Evolutionary conservation across 1,139 yeast genomes (phyloP), one percentile per base, ranked within the genome.

Genomic region (Yamadazyma diddensiae): DNA sequence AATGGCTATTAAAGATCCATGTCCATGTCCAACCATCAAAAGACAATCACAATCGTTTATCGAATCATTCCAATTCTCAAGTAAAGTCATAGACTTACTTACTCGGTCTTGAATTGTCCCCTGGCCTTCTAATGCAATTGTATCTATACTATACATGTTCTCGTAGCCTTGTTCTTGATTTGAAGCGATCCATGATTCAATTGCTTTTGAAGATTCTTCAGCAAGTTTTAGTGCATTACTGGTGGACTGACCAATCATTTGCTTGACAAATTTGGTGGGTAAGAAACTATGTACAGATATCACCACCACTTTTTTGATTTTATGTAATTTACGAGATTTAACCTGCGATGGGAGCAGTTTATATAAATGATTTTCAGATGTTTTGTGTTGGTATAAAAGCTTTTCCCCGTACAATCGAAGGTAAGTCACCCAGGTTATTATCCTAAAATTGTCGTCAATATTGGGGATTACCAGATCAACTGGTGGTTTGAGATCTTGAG

Each of bases 211-310:
- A 0, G 77, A 71, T 21, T 51, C 51, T 12, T 54, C 53, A 2
- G 60, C 62, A 41, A 68, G 56, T 15, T 46, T 44, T 7, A 53
- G 46, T 1, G 79, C 59, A 24, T 54, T 63, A 0, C 77, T 78
- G 0, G 78, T 72, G 7, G 65, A 46, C 31, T 67, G 73, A 0
- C 77, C 78, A 15, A 73, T 59, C 26, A 70, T 49, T 37, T 67
- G 47, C 43, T 62, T 57, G 10, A 71, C 77, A 50, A 75, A 56
- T 39, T 74, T 76, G 18, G 90, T 82, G 0, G 98, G 97, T 59
- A 92, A 87, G 50, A 90, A 92, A 1, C 97, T 97, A 61, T 92
- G 97, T 1, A 92, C 90, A 0, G 73, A 69, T 20, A 76, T 55
- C 1, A 74, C 56, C 2, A 73, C 63, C 3, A 65, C 69, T 28